phyloP scores from a whole-genome alignment of 768 basidiomycete species.

The Mycena sanguinolenta region DNA sequence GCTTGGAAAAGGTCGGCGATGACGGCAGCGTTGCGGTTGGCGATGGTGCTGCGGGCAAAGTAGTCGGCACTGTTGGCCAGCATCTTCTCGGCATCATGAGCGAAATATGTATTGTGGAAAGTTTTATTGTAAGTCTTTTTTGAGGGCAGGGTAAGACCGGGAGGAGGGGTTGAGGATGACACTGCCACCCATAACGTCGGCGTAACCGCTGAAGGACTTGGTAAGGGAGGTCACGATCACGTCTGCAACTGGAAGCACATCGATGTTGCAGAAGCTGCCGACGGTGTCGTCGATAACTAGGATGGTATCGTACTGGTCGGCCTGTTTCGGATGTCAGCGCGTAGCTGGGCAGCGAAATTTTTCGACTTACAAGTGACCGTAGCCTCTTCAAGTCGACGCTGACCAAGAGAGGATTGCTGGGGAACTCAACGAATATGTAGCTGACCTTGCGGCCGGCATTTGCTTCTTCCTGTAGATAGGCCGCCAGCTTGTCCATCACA shows the following conservation, averaged over 20 bases:
- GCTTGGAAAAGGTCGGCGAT: slow-evolving; percentile 69
- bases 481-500: slow-evolving; percentile 8
- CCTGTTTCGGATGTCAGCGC: slow-evolving; percentile 50
- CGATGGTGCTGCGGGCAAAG: slow-evolving; percentile 64
- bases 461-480: neutral
- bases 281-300: slow-evolving; percentile 73
- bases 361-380: slow-evolving; percentile 45
- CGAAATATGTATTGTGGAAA: slow-evolving; percentile 79
- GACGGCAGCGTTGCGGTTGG: slow-evolving; percentile 78
- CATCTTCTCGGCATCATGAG: slow-evolving; percentile 85
- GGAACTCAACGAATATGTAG: no score
- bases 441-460: neutral
- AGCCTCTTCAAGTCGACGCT: no score
- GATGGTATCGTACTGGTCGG: slow-evolving; percentile 72
- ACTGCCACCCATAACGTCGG: slow-evolving; percentile 87
- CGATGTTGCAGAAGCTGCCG: slow-evolving; percentile 84
- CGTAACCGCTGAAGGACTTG: slow-evolving; percentile 84
- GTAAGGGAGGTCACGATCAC: slow-evolving; percentile 80
- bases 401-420: no score
- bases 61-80: slow-evolving; percentile 90
- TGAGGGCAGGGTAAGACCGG: slow-evolving; percentile 66
- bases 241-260: slow-evolving; percentile 75
- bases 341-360: neutral
- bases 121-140: slow-evolving; percentile 54
- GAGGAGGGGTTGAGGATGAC: slow-evolving; percentile 77